Evolutionary conservation across 1,284 basidiomycete genomes (phyloP).

Genomic region (Austroboletus novae-zelandiae): DNA sequence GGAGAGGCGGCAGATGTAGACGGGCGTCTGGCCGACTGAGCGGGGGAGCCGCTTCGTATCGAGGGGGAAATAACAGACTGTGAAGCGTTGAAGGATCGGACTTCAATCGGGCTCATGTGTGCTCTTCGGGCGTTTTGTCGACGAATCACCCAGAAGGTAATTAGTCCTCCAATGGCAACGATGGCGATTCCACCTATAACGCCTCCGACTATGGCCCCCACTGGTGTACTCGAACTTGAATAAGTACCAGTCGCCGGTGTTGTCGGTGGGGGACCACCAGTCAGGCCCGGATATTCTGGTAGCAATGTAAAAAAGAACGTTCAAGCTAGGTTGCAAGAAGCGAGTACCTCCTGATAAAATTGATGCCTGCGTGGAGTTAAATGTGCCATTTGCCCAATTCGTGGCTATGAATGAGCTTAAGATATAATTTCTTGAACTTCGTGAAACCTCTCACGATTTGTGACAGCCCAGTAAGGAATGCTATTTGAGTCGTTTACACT

Average conservation of each 20-base stretch:
- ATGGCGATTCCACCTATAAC: slow-evolving; percentile 16
- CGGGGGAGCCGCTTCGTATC: not conserved
- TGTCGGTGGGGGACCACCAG: slow-evolving; percentile 9
- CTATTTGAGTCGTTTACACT: slow-evolving; percentile 5
- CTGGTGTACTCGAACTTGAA: slow-evolving; percentile 6
- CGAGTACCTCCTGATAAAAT: slow-evolving; percentile 10
- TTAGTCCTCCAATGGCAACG: slow-evolving; percentile 12
- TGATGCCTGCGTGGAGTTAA: slow-evolving; percentile 14
- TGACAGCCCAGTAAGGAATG: slow-evolving; percentile 24
- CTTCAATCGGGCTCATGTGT: not conserved
- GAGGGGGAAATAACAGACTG: not conserved
- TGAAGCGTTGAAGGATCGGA: not conserved
- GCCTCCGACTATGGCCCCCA: slow-evolving; percentile 19
- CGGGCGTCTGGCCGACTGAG: not conserved
- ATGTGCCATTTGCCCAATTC: slow-evolving; percentile 13
- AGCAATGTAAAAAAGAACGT: not conserved
- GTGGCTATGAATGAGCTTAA: slow-evolving; percentile 15
- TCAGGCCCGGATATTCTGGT: slow-evolving; percentile 11
- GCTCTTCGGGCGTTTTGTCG: slow-evolving; percentile 10
- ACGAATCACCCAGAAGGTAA: slow-evolving; percentile 13
- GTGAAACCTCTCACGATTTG: slow-evolving; percentile 20
- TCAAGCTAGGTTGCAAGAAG: not conserved
- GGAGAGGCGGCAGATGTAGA: not conserved
- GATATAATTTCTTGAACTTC: not conserved
- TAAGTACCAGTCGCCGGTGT: slow-evolving; percentile 2